Evolutionary conservation across 2,329 filamentous ascomycete species (phyloP).

Genomic region (Aspergillus alliaceus): DNA sequence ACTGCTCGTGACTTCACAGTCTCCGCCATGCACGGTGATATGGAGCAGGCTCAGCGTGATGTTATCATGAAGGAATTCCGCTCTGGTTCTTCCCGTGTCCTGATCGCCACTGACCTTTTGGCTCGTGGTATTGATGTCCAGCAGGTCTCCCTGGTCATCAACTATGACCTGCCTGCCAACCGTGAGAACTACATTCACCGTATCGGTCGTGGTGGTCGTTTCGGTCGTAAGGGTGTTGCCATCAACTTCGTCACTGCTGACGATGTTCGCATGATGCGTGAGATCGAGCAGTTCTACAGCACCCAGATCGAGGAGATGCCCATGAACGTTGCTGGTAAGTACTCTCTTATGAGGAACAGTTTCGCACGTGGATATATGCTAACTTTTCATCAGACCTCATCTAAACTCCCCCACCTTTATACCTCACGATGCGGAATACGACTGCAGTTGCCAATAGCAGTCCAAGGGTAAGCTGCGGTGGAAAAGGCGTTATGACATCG

Average conservation of each 20-base stretch:
- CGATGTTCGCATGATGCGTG: slow-evolving; percentile 99
- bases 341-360: not conserved
- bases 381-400: slow-evolving; percentile 38
- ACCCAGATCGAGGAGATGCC: slow-evolving; percentile 99
- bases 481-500: slow-evolving; percentile 26
- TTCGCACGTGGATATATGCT: not conserved
- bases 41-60: slow-evolving; percentile 97
- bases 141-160: slow-evolving; percentile 99
- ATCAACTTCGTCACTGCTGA: slow-evolving; percentile 99
- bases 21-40: slow-evolving; percentile 99
- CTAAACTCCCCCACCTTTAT: slow-evolving; percentile 39
- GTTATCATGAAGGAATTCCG: slow-evolving; percentile 99
- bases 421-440: slow-evolving; percentile 37
- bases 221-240: slow-evolving; percentile 99
- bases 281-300: slow-evolving; percentile 99
- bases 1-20: slow-evolving; percentile 98
- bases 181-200: slow-evolving; percentile 99
- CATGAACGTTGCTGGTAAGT: slow-evolving; percentile 76
- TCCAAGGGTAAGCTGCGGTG: slow-evolving; percentile 28
- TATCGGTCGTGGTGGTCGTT: slow-evolving; percentile 98
- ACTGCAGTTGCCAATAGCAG: slow-evolving; percentile 34
- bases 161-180: slow-evolving; percentile 98
- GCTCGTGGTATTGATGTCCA: slow-evolving; percentile 99
- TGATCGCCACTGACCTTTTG: slow-evolving; percentile 96
- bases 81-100: slow-evolving; percentile 94